A percentile compares a stretch with the other conserved stretches of the same genome.
These are phyloP conservation scores for Solanum chmielewskii DNA, from an alignment of 257 asterid genomes.

Conservation along the genomic window DNA sequence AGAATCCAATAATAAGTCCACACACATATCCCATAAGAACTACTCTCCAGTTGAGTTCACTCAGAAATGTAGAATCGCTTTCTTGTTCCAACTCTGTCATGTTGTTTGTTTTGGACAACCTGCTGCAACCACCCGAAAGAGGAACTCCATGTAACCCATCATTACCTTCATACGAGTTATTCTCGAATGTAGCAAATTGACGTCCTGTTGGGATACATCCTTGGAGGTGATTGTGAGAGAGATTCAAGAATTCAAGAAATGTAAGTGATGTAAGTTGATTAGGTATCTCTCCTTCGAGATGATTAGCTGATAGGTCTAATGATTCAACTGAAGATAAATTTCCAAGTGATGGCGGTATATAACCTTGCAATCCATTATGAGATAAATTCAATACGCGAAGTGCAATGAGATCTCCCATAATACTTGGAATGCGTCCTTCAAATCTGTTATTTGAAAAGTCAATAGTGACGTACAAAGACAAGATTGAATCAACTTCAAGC, in stretches of 20 bases:
- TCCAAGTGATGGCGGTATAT: background rate
- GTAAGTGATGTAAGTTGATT: background rate
- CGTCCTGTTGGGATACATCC: background rate
- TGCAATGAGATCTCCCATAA: background rate
- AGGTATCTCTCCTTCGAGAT: background rate
- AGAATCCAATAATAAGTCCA: background rate
- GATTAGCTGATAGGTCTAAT: background rate
- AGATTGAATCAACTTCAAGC: background rate
- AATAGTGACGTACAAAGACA: background rate
- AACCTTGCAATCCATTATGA: background rate
- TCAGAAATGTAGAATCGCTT: background rate
- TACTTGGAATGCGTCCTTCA: background rate
- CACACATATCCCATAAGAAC: conserved; percentile 1
- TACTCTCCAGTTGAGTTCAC: background rate
- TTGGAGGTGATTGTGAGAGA: background rate
- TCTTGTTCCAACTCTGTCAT: background rate
- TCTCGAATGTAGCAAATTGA: background rate
- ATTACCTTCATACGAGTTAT: background rate
- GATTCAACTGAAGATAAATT: background rate
- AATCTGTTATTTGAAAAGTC: background rate
- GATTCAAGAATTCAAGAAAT: background rate
- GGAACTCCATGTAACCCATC: background rate
- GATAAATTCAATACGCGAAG: background rate
- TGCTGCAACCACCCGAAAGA: background rate
- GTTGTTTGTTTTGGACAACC: background rate